A percentile compares a stretch with the other conserved stretches of the same genome.
phyloP scores from a whole-genome alignment of 169 alveolate species.

The Plasmodium fragile region DNA sequence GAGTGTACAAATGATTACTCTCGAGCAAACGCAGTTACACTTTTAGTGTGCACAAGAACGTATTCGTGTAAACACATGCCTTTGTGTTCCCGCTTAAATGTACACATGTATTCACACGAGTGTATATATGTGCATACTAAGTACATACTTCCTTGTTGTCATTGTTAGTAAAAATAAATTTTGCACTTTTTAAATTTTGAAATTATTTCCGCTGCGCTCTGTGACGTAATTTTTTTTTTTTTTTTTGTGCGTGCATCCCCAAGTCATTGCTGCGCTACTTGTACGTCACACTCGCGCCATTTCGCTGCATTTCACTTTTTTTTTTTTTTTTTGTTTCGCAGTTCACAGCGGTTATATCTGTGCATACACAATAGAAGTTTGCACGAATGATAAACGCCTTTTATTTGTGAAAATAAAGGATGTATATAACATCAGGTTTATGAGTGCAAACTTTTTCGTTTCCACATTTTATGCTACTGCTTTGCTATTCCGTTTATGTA shows the following conservation, averaged over 20 bases:
- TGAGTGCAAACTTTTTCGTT: slow-evolving; percentile 36
- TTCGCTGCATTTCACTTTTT: neutral
- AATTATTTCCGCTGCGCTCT: slow-evolving; percentile 6
- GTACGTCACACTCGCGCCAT: neutral
- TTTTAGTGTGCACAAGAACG: neutral
- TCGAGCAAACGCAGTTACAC: neutral
- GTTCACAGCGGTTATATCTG: slow-evolving; percentile 15
- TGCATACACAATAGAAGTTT: slow-evolving; percentile 15
- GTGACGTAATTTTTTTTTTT: slow-evolving; percentile 9
- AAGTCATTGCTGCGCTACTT: neutral
- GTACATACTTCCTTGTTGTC: slow-evolving; percentile 21
- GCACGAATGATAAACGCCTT: slow-evolving; percentile 16
- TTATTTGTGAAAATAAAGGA: slow-evolving; percentile 21
- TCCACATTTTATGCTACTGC: slow-evolving; percentile 14
- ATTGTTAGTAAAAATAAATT: slow-evolving; percentile 37
- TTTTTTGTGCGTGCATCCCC: slow-evolving; percentile 8
- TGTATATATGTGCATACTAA: slow-evolving; percentile 14
- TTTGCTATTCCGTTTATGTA: neutral
- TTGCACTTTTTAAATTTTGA: slow-evolving; percentile 39
- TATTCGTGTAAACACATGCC: neutral
- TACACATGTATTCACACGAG: slow-evolving; percentile 8
- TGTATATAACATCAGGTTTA: slow-evolving; percentile 56
- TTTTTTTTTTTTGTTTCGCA: slow-evolving; percentile 38
- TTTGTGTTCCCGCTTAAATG: neutral
- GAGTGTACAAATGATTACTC: neutral